Evolutionary conservation across 371 early-diverging fungal species (phyloP), one percentile per base, ranked within the genome.

Genomic region (Mucor lusitanicus): DNA sequence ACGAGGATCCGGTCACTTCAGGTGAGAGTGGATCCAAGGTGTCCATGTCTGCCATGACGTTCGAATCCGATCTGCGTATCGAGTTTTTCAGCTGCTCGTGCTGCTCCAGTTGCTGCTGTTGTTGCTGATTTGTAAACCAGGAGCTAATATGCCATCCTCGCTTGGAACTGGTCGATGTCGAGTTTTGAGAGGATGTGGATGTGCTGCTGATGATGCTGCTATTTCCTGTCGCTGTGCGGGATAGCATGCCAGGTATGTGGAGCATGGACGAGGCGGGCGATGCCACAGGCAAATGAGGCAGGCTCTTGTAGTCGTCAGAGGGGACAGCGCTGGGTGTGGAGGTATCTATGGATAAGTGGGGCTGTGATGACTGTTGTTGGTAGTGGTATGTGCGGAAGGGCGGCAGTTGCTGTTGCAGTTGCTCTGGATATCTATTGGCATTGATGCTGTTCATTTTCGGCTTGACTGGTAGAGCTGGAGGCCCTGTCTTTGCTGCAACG

Each of bases 221-320:
- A 12, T 74, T 71, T 3, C 75, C 75, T 2, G 75, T 74, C 2
- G 65, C 60, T 42, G 72, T 71, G 6, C 75, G 67, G 11, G 71
- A 62, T 19, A 74, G 42, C 50, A 72, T 54, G 19, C 42, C 30
- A 11, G 75, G 71, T 15, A 73, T 65, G 27, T 69, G 59, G 21
- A 64, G 54, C 30, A 65, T 59, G 6, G 71, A 54, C 9, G 59
- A 17, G 7, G 73, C 50, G 6, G 69, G 59, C 1, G 68, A 64
- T 19, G 12, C 27, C 19, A 27, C 48, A 33, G 44, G 39, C 28
- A n/a, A 3, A 15, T 33, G 28, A 21, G 32, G 15, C 13, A 61
- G 5, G 21, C 25, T 53, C 23, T 50, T 63, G 37, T 57, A 40
- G 8, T 25, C 30, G n/a, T 59, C 59, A 13, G 37, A 37, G 8